Evolutionary conservation across 2,329 filamentous ascomycete genomes (phyloP).

Genomic region (Neofusicoccum umdonicola): DNA sequence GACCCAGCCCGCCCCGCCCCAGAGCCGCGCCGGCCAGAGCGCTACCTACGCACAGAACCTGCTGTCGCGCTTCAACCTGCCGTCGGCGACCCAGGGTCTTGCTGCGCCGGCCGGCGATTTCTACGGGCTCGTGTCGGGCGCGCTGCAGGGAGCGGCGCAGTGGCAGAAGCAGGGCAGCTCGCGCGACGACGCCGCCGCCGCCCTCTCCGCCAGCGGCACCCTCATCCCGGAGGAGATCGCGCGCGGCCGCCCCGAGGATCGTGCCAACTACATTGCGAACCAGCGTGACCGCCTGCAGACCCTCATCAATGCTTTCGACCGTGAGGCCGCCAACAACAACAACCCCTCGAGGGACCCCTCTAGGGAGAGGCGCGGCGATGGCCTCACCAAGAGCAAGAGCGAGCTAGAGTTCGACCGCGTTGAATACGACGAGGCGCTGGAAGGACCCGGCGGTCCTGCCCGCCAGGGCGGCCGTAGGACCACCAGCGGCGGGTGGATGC

Average conservation of each 20-base stretch:
- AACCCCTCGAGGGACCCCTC: conserved; percentile 41
- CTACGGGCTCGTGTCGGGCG: conserved; percentile 73
- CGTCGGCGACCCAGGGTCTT: conserved; percentile 53
- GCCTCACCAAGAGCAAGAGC: conserved; percentile 74
- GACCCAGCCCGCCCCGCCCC: conserved; percentile 48
- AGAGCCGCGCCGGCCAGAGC: conserved; percentile 41
- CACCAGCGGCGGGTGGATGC: conserved; percentile 46
- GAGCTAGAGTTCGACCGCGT: conserved; percentile 90
- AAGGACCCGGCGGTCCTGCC: conserved; percentile 42
- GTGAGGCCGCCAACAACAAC: conserved; percentile 57
- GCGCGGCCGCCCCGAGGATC: conserved; percentile 58
- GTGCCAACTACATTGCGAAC: conserved; percentile 70
- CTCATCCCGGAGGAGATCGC: conserved; percentile 69
- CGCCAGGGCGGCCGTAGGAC: conserved; percentile 30
- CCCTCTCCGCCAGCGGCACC: conserved; percentile 57
- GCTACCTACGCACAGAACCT: conserved; percentile 72
- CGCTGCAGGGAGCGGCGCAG: conserved; percentile 62
- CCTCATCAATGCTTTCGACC: conserved; percentile 74
- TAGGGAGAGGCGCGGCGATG: conserved; percentile 50
- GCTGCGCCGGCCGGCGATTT: conserved; percentile 60
- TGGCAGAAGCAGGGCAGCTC: conserved; percentile 37
- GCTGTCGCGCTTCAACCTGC: conserved; percentile 82
- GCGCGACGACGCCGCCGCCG: conserved; percentile 43
- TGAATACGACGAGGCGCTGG: conserved; percentile 64
- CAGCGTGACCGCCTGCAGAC: conserved; percentile 76